Base-by-base conservation (phyloP, 345 rosid genomes). In the Eutrema heterophyllum region DNA sequence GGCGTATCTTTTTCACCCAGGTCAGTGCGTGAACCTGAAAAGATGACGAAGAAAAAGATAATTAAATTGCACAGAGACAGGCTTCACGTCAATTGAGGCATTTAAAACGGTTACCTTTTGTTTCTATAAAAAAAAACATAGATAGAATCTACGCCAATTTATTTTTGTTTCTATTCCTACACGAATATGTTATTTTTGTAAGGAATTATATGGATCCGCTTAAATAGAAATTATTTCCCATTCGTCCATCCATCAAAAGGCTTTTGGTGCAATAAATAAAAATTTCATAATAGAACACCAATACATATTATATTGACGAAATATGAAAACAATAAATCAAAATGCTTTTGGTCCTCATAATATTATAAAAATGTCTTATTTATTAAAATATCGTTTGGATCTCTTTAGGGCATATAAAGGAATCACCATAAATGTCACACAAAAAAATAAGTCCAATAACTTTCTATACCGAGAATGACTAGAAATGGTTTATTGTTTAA, bases 21-120 rank as follows among this genome's bases (percentile, higher is more conserved):
- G 57, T 60, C 4, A 75, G 73, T 75, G 79, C 69, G 73, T 59
- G 68, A 68, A 68, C 62, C 70, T 74, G 68, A 15, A 64, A 48
- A 38, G 67, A 74, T 9, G 72, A 49, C 7, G 72, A 51, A 4
- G 55, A 63, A 61, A 59, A 59, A 51, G 61, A 74, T 29, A 38
- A n/a, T 56, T 66, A 12, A 66, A 66, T 66, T 74, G 61, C 60
- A 67, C 53, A 7, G 15, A 67, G 67, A 67, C 72, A 66, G 38
- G 62, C 36, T 39, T 74, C 38, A 73, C 77, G 70, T 73, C 56
- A 35, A 15, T 36, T 72, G 21, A 21, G 21, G 53, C 60, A 49
- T 74, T 36, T 57, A 29, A 48, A 66, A 57, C 60, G 14, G 16
- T 57, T 66, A 9, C 46, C 26, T 66, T 66, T 66, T 66, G 9